These are phyloP conservation scores for Cercospora zeae-maydis DNA, from an alignment of 2,329 filamentous ascomycete genomes.

Conservation along the genomic window DNA sequence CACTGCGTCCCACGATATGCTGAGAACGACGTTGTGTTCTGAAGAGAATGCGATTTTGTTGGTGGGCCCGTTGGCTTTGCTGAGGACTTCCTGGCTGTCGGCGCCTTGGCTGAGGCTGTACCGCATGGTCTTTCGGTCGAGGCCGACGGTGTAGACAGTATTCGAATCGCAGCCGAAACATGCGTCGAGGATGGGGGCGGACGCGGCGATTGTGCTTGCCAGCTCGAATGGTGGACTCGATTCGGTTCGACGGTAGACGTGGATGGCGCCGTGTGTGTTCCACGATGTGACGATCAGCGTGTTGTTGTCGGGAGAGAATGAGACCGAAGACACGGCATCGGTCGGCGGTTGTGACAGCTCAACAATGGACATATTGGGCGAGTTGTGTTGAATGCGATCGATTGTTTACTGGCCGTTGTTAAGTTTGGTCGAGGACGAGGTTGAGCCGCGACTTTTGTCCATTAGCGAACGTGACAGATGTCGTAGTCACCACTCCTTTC, in stretches of 20 bases:
- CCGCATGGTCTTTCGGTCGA: slow-evolving; percentile 78
- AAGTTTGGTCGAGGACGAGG: background rate
- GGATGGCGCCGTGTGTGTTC: slow-evolving; percentile 72
- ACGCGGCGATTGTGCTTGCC: slow-evolving; percentile 36
- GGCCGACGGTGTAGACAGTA: slow-evolving; percentile 78
- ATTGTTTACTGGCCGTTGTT: background rate
- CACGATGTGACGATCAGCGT: slow-evolving; percentile 89
- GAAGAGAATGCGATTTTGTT: slow-evolving; percentile 82
- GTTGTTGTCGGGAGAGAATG: slow-evolving; percentile 76
- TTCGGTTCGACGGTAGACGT: slow-evolving; percentile 60
- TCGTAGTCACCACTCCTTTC: background rate
- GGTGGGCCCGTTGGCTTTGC: slow-evolving; percentile 67
- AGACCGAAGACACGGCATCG: slow-evolving; percentile 82
- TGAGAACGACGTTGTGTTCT: slow-evolving; percentile 73
- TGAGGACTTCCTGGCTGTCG: slow-evolving; percentile 58
- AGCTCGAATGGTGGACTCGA: slow-evolving; percentile 43
- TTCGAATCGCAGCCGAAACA: slow-evolving; percentile 79
- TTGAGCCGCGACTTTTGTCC: background rate
- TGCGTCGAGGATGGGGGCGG: slow-evolving; percentile 81
- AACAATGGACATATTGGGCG: slow-evolving; percentile 24
- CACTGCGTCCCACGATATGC: slow-evolving; percentile 89
- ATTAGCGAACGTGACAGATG: background rate
- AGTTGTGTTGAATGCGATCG: background rate
- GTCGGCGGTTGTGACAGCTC: slow-evolving; percentile 76
- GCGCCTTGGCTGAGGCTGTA: slow-evolving; percentile 70